phyloP scores from a whole-genome alignment of 2,329 filamentous ascomycete genomes.

The Phoma herbarum region DNA sequence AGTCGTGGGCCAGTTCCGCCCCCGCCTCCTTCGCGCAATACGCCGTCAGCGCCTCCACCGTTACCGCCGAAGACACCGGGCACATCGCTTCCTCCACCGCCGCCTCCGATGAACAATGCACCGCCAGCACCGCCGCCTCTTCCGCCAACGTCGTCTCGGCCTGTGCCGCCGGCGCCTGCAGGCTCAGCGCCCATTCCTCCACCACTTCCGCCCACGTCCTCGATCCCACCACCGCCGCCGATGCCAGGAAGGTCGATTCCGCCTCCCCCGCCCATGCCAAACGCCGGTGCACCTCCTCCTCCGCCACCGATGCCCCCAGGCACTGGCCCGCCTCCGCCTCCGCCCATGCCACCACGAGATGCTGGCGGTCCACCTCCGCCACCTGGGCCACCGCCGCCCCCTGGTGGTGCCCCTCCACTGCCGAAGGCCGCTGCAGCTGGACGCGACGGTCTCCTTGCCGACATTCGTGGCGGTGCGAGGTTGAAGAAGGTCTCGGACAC shows the following conservation, averaged over 20 bases:
- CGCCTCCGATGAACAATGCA: conserved; percentile 50
- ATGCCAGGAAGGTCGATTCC: conserved; percentile 39
- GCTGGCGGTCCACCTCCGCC: conserved; percentile 34
- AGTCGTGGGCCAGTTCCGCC: conserved; percentile 73
- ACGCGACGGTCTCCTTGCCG: conserved; percentile 71
- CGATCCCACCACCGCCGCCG: conserved; percentile 45
- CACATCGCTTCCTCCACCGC: conserved; percentile 69
- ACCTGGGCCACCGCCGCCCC: conserved; percentile 48
- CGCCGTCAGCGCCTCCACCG: conserved; percentile 50
- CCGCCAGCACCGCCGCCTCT: conserved; percentile 44
- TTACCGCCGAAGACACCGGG: conserved; percentile 49
- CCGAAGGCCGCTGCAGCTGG: conserved; percentile 53
- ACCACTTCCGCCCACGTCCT: conserved; percentile 36
- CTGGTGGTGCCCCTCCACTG: conserved; percentile 42
- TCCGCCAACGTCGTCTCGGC: conserved; percentile 39
- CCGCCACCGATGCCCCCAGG: conserved; percentile 26
- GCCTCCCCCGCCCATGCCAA: conserved; percentile 48
- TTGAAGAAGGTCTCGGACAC: conserved; percentile 78
- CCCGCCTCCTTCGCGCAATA: conserved; percentile 57
- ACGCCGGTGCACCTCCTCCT: conserved; percentile 43
- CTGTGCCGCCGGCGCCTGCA: conserved; percentile 36
- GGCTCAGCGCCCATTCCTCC: conserved; percentile 38
- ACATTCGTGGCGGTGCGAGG: conserved; percentile 71
- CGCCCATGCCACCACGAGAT: conserved; percentile 32
- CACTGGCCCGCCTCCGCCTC: conserved; percentile 52